Evolutionary conservation across 2,329 filamentous ascomycete genomes (phyloP), one percentile per base, ranked within the genome.

Genomic region (Arthrobotrys sinensis): DNA sequence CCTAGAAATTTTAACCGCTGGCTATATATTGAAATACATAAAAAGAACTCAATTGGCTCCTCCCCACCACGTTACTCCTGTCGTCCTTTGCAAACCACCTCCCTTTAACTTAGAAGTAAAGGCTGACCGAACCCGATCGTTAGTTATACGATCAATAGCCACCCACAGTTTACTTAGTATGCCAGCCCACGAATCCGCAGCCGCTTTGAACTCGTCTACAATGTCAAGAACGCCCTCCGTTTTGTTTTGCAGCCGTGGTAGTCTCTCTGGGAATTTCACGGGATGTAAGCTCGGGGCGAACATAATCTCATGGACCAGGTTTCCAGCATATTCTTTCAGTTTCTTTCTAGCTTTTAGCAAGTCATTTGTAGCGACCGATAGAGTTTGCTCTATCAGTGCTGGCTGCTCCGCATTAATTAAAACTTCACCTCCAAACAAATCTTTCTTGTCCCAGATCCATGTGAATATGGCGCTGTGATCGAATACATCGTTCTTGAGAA

Each of bases 401-500:
- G 71, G 63, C 16, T 50, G 53, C 4, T 46, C 43, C 11, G n/a
- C 32, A 64, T 63, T 46, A 11, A 76, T 68, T 6, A 68, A 32
- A n/a, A 68, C 40, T 10, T 76, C 63, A 3, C 32, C 36, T 10
- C 55, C 38, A 34, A 55, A 53, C 2, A 76, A 45, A 40, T 68
- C 38, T 21, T 19, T 63, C 32, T 76, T 62, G 8, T 55, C 45
- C 71, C 53, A 76, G 24, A 76, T 48, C 53, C 64, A 76, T 21
- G 50, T 38, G 16, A 36, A 76, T 4, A 76, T 63, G 10, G 16
- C 43, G 4, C 34, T 6, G 24, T 68, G 32, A 7, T 63, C 63
- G 21, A 63, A 24, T 38, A 76, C 16, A 12, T 68, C 63, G 28
- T 68, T 68, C 14, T 68, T 62, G 7, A 76, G 62, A 24, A 63